A percentile compares a stretch with the other conserved stretches of the same genome.
phyloP scores from a whole-genome alignment of 108 stramenopile species.

The Skeletonema potamos region DNA sequence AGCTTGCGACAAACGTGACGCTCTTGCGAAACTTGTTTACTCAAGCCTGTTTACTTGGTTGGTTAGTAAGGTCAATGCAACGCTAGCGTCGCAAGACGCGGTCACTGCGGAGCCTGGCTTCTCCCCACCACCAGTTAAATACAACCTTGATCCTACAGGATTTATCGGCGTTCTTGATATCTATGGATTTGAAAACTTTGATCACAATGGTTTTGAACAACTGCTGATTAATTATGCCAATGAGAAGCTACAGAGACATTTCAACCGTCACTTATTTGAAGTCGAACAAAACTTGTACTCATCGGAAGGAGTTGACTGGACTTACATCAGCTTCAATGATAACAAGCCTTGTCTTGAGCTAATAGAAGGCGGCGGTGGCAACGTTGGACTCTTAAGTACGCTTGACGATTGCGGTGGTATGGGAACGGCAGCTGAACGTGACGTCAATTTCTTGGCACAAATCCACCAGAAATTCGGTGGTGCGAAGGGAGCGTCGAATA shows the following conservation, averaged over 20 bases:
- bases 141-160: slow-evolving; percentile 32
- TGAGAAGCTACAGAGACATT: slow-evolving; percentile 92
- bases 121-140: slow-evolving; percentile 22
- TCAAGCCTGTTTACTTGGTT: slow-evolving; percentile 93
- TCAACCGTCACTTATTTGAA: slow-evolving; percentile 95
- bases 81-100: slow-evolving; percentile 47
- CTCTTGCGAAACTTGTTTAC: slow-evolving; percentile 93
- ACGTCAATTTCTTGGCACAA: slow-evolving; percentile 86
- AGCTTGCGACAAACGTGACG: slow-evolving; percentile 92
- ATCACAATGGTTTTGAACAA: slow-evolving; percentile 94
- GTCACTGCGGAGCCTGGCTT: slow-evolving; percentile 47
- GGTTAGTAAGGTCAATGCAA: slow-evolving; percentile 80
- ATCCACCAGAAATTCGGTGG: slow-evolving; percentile 83
- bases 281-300: slow-evolving; percentile 93
- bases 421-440: slow-evolving; percentile 81
- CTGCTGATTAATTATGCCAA: slow-evolving; percentile 96
- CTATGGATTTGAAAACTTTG: slow-evolving; percentile 97
- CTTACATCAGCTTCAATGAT: slow-evolving; percentile 97
- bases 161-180: slow-evolving; percentile 96
- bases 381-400: slow-evolving; percentile 74
- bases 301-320: slow-evolving; percentile 95
- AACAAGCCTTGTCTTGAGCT: slow-evolving; percentile 96
- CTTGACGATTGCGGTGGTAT: slow-evolving; percentile 93
- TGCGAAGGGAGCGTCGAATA: slow-evolving; percentile 26
- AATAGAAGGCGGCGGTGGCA: slow-evolving; percentile 86